A percentile compares a stretch with the other conserved stretches of the same genome.
Conservation (phyloP, 108 stramenopile species). For the Skeletonema menzelii region DNA sequence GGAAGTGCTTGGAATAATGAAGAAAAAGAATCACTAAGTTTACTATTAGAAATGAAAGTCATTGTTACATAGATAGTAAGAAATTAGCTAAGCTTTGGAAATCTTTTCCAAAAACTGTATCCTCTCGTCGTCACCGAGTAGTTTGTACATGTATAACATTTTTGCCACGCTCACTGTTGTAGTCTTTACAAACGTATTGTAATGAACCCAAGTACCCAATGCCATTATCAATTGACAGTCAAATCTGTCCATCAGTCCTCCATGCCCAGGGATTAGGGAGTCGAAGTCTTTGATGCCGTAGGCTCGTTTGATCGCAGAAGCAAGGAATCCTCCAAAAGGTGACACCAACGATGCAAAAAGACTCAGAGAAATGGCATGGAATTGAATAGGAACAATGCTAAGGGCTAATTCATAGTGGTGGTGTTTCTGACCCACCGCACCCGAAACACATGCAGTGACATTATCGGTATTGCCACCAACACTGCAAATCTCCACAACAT, state of each 20-base stretch:
- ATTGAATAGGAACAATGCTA: constrained; percentile 80
- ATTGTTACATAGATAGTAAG: not conserved
- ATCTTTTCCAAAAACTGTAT: constrained; percentile 54
- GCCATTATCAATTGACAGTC: constrained; percentile 99
- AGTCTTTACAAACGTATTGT: constrained; percentile 91
- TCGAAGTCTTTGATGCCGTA: constrained; percentile 95
- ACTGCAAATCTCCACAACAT: constrained; percentile 69
- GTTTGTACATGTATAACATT: constrained; percentile 79
- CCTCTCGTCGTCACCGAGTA: constrained; percentile 53
- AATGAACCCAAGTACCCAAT: constrained; percentile 95
- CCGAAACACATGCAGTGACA: constrained; percentile 62
- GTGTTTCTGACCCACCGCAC: constrained; percentile 59
- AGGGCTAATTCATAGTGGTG: constrained; percentile 80
- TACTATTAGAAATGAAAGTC: not conserved
- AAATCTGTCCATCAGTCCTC: constrained; percentile 91
- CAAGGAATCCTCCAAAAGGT: constrained; percentile 96
- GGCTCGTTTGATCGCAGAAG: constrained; percentile 92
- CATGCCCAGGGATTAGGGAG: constrained; percentile 90
- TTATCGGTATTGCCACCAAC: constrained; percentile 19
- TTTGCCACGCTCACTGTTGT: constrained; percentile 83
- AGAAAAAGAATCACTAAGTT: constrained; percentile 22
- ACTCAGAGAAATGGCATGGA: constrained; percentile 79
- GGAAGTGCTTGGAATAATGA: constrained; percentile 72
- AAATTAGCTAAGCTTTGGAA: constrained; percentile 2
- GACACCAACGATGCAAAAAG: constrained; percentile 87